Evolutionary conservation across 2,329 filamentous ascomycete genomes (phyloP).

Genomic region (Alternaria longipes): DNA sequence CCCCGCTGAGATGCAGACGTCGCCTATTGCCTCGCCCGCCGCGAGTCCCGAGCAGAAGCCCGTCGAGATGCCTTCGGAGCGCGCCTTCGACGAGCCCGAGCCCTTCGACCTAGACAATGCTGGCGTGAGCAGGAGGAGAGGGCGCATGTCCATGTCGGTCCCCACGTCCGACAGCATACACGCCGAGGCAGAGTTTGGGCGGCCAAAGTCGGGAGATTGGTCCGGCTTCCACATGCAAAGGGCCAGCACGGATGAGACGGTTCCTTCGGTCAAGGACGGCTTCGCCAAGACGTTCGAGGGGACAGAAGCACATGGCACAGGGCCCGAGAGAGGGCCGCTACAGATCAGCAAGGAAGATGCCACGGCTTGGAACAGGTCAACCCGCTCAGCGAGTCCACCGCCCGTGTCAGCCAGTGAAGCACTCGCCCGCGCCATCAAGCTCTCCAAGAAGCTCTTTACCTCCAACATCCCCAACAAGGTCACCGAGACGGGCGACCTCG

Average conservation of each 20-base stretch:
- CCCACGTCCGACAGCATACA: slow-evolving; percentile 35
- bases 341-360: slow-evolving; percentile 46
- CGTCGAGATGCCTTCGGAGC: slow-evolving; percentile 55
- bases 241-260: slow-evolving; percentile 63
- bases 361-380: slow-evolving; percentile 46
- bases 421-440: slow-evolving; percentile 79
- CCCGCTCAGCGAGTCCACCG: slow-evolving; percentile 78
- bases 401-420: slow-evolving; percentile 77
- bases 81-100: slow-evolving; percentile 72
- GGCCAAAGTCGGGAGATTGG: slow-evolving; percentile 49
- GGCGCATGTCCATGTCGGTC: slow-evolving; percentile 44
- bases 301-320: slow-evolving; percentile 24
- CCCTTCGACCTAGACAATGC: slow-evolving; percentile 70
- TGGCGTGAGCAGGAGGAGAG: slow-evolving; percentile 30
- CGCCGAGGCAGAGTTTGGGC: slow-evolving; percentile 24
- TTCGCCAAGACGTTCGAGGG: slow-evolving; percentile 46
- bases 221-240: slow-evolving; percentile 51
- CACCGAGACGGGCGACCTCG: slow-evolving; percentile 91
- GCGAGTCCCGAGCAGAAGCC: slow-evolving; percentile 76
- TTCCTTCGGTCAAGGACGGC: slow-evolving; percentile 56
- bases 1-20: slow-evolving; percentile 93
- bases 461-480: slow-evolving; percentile 93
- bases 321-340: slow-evolving; percentile 41
- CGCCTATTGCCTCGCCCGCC: slow-evolving; percentile 89
- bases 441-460: slow-evolving; percentile 86